Base-by-base conservation (phyloP, 768 basidiomycete genomes). In the Tulasnella sp. region DNA sequence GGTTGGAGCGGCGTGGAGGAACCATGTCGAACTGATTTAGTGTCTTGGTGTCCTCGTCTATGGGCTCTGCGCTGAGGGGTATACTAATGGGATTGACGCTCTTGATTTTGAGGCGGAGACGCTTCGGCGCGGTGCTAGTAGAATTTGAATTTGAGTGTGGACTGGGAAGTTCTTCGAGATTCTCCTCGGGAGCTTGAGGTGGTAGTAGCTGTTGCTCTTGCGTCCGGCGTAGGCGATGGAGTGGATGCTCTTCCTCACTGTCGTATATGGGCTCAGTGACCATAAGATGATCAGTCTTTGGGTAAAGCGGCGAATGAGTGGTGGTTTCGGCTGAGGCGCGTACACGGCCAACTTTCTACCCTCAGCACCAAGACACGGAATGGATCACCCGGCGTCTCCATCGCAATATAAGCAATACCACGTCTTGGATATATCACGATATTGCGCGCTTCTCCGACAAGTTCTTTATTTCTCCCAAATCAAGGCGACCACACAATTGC, bases 31-130 rank as follows among this genome's bases (percentile, higher is more conserved):
- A 22, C 19, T 53, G 31, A 31, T 21, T 12, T 22, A 24, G 52
- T 27, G 29, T 41, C 41, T 43, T 44, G 42, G n/a, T 38, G 42
- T 56, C 54, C 17, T 43, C 34, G 38, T 21, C 54, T n/a, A 56
- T 27, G 27, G 41, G 41, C 25, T 38, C 41, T 8, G 34, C 34
- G 53, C 34, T 22, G 25, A 19, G n/a, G 15, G 54, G 41, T 38
- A 46, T 43, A 56, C 27, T 21, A 46, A 24, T 22, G 25, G 54
- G 54, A 22, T 38, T 15, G 34, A 15, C 34, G 34, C 34, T 38
- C 34, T 46, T 56, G 44, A 44, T 29, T 56, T 56, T 56, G 34
- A 56, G 34, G 44, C 54, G 54, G 54, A 38, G 54, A 56, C 31
- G 52, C 52, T 38, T 45, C 27, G 54, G 54, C 34, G 34, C 34